Evolutionary conservation across 2,329 filamentous ascomycete genomes (phyloP).

Genomic region (Rosellinia necatrix): DNA sequence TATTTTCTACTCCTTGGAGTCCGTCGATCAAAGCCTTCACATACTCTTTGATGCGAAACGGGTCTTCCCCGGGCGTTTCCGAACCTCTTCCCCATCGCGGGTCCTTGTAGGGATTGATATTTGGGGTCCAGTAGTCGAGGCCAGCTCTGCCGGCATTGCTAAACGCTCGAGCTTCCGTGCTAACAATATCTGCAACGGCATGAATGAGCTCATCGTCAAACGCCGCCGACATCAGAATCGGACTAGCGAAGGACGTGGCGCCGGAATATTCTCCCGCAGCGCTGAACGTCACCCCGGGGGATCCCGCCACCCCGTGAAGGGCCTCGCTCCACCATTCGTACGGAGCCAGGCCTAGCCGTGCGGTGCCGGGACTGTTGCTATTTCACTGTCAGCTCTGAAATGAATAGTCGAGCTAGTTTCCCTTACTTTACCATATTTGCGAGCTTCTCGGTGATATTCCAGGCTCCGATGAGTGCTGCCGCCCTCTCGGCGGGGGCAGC

Average conservation of each 20-base stretch:
- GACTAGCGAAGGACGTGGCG: constrained; percentile 41
- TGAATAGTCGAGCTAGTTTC: not conserved
- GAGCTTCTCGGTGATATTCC: constrained; percentile 43
- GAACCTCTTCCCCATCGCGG: constrained; percentile 37
- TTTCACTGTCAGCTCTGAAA: constrained; percentile 18
- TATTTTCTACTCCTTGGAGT: constrained; percentile 48
- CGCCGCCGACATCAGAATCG: constrained; percentile 41
- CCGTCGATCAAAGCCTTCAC: constrained; percentile 58
- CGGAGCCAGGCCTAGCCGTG: constrained; percentile 58
- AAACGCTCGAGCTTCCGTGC: constrained; percentile 42
- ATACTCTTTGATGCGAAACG: constrained; percentile 53
- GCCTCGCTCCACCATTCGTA: constrained; percentile 69
- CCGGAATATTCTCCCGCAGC: constrained; percentile 34
- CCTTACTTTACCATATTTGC: constrained; percentile 42
- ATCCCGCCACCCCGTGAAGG: constrained; percentile 63
- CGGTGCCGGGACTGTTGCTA: constrained; percentile 50
- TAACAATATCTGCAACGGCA: constrained; percentile 34
- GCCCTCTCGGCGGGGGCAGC: constrained; percentile 39
- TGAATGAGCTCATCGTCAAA: constrained; percentile 42
- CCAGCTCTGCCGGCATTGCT: constrained; percentile 39
- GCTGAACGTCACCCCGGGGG: constrained; percentile 48
- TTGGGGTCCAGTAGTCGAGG: constrained; percentile 38
- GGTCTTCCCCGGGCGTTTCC: constrained; percentile 40
- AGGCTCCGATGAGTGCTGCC: constrained; percentile 38
- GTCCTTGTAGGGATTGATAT: constrained; percentile 39